These are phyloP conservation scores for Podila clonocystis DNA, from an alignment of 192 early-diverging fungal species.

Conservation along the genomic window DNA sequence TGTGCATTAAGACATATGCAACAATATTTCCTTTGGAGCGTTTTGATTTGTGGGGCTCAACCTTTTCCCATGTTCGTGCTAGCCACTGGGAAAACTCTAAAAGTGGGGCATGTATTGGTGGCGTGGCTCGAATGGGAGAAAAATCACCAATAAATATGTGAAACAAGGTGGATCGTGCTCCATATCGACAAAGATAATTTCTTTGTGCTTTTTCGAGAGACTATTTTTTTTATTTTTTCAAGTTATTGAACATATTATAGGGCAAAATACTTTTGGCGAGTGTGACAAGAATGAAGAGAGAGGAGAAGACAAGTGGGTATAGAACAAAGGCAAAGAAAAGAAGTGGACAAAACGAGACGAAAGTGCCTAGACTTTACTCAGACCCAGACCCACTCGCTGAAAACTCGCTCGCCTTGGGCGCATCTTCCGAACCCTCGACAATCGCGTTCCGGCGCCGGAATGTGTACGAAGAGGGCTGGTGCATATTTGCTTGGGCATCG, in stretches of 20 bases:
- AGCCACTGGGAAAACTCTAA: too few relatives aligned
- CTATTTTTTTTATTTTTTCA: too few relatives aligned
- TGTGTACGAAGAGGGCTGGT: conserved; percentile 35
- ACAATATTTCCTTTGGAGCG: too few relatives aligned
- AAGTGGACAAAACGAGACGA: background rate
- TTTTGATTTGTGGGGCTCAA: too few relatives aligned
- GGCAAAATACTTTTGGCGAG: background rate
- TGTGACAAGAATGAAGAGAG: background rate
- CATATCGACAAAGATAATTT: too few relatives aligned
- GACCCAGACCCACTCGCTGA: background rate
- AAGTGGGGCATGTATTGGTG: too few relatives aligned
- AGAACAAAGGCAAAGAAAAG: background rate
- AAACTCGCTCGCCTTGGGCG: conserved; percentile 35
- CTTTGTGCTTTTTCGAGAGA: too few relatives aligned
- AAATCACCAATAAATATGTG: too few relatives aligned
- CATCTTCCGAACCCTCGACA: conserved; percentile 46
- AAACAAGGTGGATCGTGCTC: too few relatives aligned
- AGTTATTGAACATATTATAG: background rate
- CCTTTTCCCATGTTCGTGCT: too few relatives aligned
- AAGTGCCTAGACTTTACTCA: background rate
- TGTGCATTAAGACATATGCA: too few relatives aligned
- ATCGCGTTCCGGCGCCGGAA: conserved; percentile 49
- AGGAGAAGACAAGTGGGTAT: background rate
- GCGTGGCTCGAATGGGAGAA: too few relatives aligned
- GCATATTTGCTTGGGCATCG: background rate